Evolutionary conservation across 305 asterid species (phyloP).

Genomic region (Withania somnifera): DNA sequence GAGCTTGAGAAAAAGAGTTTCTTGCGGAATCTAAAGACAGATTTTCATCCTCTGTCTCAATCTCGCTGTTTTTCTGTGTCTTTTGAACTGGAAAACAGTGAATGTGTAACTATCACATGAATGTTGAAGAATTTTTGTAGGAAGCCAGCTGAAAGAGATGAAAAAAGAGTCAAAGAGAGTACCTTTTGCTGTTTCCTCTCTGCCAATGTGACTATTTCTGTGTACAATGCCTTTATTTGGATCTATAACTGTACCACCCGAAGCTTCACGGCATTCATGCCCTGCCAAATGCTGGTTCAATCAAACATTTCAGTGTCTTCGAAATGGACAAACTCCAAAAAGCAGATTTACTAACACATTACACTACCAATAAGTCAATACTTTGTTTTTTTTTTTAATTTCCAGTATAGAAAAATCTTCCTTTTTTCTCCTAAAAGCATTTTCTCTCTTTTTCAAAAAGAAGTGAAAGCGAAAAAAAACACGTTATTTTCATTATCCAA

Average conservation of each 20-base stretch:
- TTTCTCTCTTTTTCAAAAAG: background rate
- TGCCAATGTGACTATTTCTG: slow-evolving; percentile 43
- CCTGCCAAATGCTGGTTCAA: slow-evolving; percentile 84
- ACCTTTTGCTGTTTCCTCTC: slow-evolving; percentile 72
- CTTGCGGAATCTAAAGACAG: slow-evolving; percentile 63
- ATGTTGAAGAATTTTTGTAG: background rate
- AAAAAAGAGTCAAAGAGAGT: slow-evolving; percentile 7
- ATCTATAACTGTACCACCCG: slow-evolving; percentile 77
- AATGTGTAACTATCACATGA: background rate
- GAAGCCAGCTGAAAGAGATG: slow-evolving; percentile 7
- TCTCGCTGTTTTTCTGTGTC: slow-evolving; percentile 45
- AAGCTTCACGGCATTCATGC: slow-evolving; percentile 50
- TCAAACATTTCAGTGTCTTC: slow-evolving; percentile 43
- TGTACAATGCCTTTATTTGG: slow-evolving; percentile 43
- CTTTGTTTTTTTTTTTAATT: background rate
- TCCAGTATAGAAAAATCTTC: background rate
- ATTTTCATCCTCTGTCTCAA: slow-evolving; percentile 71
- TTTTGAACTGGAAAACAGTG: slow-evolving; percentile 33
- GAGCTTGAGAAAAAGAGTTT: slow-evolving; percentile 84
- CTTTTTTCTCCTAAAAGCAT: background rate
- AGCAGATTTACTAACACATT: background rate
- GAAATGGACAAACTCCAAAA: slow-evolving; percentile 11
- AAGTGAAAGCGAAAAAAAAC: background rate
- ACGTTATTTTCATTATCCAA: background rate
- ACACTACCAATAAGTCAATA: background rate